Conservation (phyloP, 2,329 filamentous ascomycete genomes). For the Fusarium sp. region DNA sequence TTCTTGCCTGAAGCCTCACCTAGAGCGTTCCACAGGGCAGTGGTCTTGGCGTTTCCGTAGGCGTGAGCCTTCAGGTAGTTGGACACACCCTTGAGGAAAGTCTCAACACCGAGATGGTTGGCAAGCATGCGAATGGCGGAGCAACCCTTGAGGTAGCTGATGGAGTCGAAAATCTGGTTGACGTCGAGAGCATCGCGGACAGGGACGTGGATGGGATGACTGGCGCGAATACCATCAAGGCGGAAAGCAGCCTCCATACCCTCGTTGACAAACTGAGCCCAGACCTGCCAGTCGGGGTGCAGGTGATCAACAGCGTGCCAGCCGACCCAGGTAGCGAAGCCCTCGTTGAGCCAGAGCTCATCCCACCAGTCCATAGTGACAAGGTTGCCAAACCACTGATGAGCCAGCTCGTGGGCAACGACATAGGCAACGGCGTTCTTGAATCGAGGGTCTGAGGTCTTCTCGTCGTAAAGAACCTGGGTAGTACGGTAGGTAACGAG, state of each 20-base stretch:
- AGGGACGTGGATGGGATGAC: slow-evolving; percentile 95
- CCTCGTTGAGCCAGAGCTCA: slow-evolving; percentile 94
- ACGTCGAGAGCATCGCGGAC: slow-evolving; percentile 95
- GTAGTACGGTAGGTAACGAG: slow-evolving; percentile 96
- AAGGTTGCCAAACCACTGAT: slow-evolving; percentile 96
- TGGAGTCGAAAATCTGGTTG: slow-evolving; percentile 97
- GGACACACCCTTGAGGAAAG: slow-evolving; percentile 90
- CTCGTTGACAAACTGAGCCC: slow-evolving; percentile 97
- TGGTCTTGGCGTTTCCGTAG: slow-evolving; percentile 91
- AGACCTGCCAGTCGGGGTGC: slow-evolving; percentile 97
- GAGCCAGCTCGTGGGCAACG: slow-evolving; percentile 96
- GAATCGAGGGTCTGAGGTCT: slow-evolving; percentile 89
- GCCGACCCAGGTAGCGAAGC: slow-evolving; percentile 98
- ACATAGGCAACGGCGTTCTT: slow-evolving; percentile 97
- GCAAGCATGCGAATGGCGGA: slow-evolving; percentile 97
- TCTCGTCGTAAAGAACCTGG: slow-evolving; percentile 94
- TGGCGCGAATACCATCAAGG: slow-evolving; percentile 89
- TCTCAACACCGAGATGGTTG: slow-evolving; percentile 86
- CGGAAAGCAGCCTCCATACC: slow-evolving; percentile 92
- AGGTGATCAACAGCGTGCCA: slow-evolving; percentile 93
- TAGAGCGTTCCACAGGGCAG: slow-evolving; percentile 90
- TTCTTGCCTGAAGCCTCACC: slow-evolving; percentile 90
- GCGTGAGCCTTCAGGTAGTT: slow-evolving; percentile 90
- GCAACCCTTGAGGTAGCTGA: slow-evolving; percentile 96
- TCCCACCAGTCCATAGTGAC: slow-evolving; percentile 99